Evolutionary conservation across 352 stramenopile species (phyloP), one percentile per base, ranked within the genome.

Genomic region (Globisporangium okanoganense): DNA sequence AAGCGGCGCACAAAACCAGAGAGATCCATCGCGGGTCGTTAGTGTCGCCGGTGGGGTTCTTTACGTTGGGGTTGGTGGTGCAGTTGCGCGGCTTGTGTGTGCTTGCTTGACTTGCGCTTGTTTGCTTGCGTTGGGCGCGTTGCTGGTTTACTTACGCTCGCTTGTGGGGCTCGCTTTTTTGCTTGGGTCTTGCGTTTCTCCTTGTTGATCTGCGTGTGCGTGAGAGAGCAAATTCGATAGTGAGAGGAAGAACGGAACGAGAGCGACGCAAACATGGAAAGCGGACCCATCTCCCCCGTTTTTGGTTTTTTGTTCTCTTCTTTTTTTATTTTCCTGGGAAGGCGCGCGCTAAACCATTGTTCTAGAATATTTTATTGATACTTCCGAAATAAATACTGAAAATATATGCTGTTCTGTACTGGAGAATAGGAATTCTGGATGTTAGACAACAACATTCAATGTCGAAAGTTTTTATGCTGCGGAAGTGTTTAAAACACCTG

Each of bases 1-100:
- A 76, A 56, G 67, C 66, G 70, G 47, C 70, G 70, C 50, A 76
- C 63, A 58, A 76, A 69, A 59, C 70, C 63, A 48, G 66, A 64
- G 61, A 76, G 51, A 62, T 76, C 70, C 70, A 76, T 76, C 5
- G 31, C 31, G 40, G 47, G 25, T 36, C 38, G 61, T 58, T 66
- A 56, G 41, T 44, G n/a, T 29, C 3, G 36, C 1, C 14, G 36
- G 10, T 25, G 51, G 2, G 18, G n/a, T n/a, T n/a, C n/a, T n/a
- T n/a, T 27, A 33, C 29, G 51, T 2, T 22, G 40, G 44, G 40
- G 2, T 14, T n/a, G n/a, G n/a, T n/a, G n/a, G n/a, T n/a, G n/a
- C n/a, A n/a, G 35, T 20, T 45, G 16, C 29, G 24, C 31, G 47
- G 44, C 9, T 40, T 38, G 56, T 58, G 52, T 25, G 7, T 2